These are phyloP conservation scores for Euphorbia celastroides DNA, from an alignment of 441 rosid genomes.

Conservation along the genomic window DNA sequence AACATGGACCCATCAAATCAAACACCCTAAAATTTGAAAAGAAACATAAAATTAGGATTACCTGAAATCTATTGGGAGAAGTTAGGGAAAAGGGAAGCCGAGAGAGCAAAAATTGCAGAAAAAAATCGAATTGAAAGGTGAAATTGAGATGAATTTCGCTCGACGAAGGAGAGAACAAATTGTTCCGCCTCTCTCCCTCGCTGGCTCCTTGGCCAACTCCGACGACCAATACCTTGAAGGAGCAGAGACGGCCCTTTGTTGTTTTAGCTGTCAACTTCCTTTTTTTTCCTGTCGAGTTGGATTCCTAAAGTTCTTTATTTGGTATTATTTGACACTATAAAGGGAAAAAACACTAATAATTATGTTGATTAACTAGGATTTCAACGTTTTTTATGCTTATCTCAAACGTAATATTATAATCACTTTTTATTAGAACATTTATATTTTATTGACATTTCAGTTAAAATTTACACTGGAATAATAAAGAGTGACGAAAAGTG, in stretches of 20 bases:
- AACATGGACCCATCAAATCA: background rate
- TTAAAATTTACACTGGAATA: too few relatives aligned
- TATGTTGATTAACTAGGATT: too few relatives aligned
- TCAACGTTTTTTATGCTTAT: too few relatives aligned
- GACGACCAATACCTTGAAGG: slow-evolving; percentile 6
- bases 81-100: background rate
- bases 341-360: too few relatives aligned
- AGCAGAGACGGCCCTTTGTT: background rate
- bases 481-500: too few relatives aligned
- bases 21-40: background rate
- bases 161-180: background rate
- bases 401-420: too few relatives aligned
- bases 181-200: background rate
- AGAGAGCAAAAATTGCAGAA: background rate
- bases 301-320: background rate
- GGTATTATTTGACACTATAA: too few relatives aligned
- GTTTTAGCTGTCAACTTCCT: background rate
- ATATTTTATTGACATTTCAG: too few relatives aligned
- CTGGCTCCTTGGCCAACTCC: background rate
- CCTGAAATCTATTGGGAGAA: slow-evolving; percentile 6
- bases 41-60: background rate
- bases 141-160: background rate
- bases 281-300: background rate
- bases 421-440: too few relatives aligned
- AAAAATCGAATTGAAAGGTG: background rate